Evolutionary conservation across 352 stramenopile species (phyloP), one percentile per base, ranked within the genome.

Genomic region (Phytophthora ramorum): DNA sequence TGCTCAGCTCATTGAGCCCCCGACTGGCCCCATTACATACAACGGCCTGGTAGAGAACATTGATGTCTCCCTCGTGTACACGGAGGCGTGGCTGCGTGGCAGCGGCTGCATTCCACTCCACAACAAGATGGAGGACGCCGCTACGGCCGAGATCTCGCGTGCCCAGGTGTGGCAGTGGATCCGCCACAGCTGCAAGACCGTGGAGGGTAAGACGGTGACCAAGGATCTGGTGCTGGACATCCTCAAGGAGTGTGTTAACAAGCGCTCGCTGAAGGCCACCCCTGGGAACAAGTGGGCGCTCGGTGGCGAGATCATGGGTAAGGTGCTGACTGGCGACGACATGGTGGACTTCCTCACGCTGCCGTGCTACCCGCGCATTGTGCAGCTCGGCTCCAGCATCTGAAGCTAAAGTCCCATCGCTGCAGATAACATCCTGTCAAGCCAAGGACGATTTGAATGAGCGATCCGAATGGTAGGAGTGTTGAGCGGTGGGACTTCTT

Each of bases 101-200:
- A 89, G 92, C 50, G 95, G 95, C 24, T 98, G 93, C 75, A 98
- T 98, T 68, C 93, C 95, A 54, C 74, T 98, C 22, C 86, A 98
- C 76, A 95, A 98, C 78, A 95, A 97, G 66, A 98, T 98, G 95
- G 95, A 98, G 75, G 95, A 98, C 75, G 95, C 95, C 14, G 95
- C 95, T 22, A 98, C 95, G 45, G 95, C 95, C 26, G 95, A 98
- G 73, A 98, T 98, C 58, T 97, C 89, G 53, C 87, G 95, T 50
- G 92, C 90, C 14, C 95, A 98, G 66, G 95, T 98, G 65, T 98
- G 93, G 95, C 91, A 98, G 75, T 98, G 92, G 93, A 79, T 92
- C 20, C 85, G 75, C 32, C 87, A 96, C 63, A 65, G 63, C 35
- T 79, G 76, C 48, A 88, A 86, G 75, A 91, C 83, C 8, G 79